Percentiles rank a stretch among this genome's conserved stretches.
These are phyloP conservation scores for Calonectria multiphialidica DNA, from an alignment of 2,329 filamentous ascomycete species.

Conservation along the genomic window DNA sequence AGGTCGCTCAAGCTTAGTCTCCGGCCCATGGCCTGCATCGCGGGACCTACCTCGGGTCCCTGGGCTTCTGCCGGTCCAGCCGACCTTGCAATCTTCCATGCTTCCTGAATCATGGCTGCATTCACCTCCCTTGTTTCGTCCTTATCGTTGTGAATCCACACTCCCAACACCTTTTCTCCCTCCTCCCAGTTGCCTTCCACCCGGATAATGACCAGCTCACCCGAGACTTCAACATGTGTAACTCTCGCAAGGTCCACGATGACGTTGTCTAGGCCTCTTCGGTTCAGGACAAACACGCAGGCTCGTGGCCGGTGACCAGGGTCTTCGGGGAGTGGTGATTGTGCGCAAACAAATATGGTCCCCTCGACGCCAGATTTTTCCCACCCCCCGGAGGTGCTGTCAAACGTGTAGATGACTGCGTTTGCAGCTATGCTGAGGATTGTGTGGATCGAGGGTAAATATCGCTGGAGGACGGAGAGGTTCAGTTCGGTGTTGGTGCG, in stretches of 20 bases:
- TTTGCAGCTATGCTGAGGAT: constrained; percentile 88
- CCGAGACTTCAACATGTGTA: constrained; percentile 72
- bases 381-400: constrained; percentile 75
- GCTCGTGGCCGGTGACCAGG: constrained; percentile 52
- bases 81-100: constrained; percentile 54
- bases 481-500: constrained; percentile 90
- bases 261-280: constrained; percentile 78
- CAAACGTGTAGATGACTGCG: constrained; percentile 87
- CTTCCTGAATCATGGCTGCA: constrained; percentile 55
- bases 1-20: constrained; percentile 60
- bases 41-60: constrained; percentile 53
- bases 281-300: constrained; percentile 80
- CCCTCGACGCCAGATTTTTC: constrained; percentile 90
- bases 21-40: constrained; percentile 58
- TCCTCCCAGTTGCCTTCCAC: constrained; percentile 51
- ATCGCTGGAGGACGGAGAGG: constrained; percentile 83
- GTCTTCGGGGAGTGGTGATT: constrained; percentile 57
- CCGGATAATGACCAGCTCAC: constrained; percentile 65
- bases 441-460: constrained; percentile 78
- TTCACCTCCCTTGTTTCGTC: constrained; percentile 58
- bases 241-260: constrained; percentile 73
- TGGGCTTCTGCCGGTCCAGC: constrained; percentile 44
- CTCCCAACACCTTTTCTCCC: constrained; percentile 59
- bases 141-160: constrained; percentile 67
- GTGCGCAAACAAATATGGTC: constrained; percentile 87